Evolutionary conservation across 192 early-diverging fungal species (phyloP).

Genomic region (Backusella parvicylindrica): DNA sequence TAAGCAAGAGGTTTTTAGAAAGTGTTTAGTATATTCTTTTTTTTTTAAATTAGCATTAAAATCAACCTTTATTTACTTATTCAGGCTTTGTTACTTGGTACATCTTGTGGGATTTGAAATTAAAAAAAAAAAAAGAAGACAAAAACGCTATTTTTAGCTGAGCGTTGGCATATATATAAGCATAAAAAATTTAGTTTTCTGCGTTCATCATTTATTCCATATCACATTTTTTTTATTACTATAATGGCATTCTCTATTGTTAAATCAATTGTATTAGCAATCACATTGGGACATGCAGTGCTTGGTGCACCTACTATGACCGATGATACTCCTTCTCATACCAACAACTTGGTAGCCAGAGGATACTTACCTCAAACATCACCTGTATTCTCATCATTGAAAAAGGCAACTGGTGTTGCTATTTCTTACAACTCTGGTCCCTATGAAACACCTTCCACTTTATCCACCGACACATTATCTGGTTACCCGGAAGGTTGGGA

Average conservation of each 20-base stretch:
- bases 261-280: neutral
- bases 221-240: neutral
- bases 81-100: neutral
- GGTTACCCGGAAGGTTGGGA: conserved; percentile 22
- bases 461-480: neutral
- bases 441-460: neutral
- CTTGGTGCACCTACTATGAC: neutral
- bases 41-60: neutral
- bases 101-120: neutral
- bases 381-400: neutral
- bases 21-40: neutral
- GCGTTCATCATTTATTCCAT: too few relatives aligned
- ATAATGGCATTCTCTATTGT: neutral
- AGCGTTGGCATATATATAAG: neutral
- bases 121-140: neutral
- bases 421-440: neutral
- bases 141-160: neutral
- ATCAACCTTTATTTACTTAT: neutral
- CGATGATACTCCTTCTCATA: neutral
- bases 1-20: too few relatives aligned
- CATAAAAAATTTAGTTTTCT: neutral
- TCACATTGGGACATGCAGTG: neutral
- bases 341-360: neutral
- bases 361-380: neutral
- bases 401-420: neutral